These are phyloP conservation scores for Alternaria consortialis DNA, from an alignment of 2,329 filamentous ascomycete genomes.

Conservation along the genomic window DNA sequence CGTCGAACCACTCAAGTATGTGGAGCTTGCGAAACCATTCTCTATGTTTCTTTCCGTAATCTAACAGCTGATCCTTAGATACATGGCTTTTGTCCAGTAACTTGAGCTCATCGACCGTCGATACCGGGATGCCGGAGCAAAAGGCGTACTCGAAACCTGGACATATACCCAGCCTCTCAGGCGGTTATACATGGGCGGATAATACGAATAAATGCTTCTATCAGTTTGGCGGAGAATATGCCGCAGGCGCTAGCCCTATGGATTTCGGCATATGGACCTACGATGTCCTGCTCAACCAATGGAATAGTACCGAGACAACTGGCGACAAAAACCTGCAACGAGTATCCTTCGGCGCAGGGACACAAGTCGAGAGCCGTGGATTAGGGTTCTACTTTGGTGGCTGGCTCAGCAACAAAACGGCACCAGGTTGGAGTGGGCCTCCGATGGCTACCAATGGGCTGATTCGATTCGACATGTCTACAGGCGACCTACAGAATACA, in stretches of 20 bases:
- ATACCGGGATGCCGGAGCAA: conserved; percentile 60
- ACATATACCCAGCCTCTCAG: conserved; percentile 62
- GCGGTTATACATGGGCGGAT: conserved; percentile 67
- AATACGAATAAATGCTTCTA: conserved; percentile 70
- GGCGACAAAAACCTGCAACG: conserved; percentile 52
- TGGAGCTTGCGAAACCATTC: conserved; percentile 11
- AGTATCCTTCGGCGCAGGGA: conserved; percentile 66
- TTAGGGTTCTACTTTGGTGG: conserved; percentile 71
- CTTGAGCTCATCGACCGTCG: conserved; percentile 54
- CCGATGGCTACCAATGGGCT: conserved; percentile 62
- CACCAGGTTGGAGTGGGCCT: conserved; percentile 61
- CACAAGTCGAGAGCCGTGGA: conserved; percentile 63
- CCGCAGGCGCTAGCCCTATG: conserved; percentile 49
- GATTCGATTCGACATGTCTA: conserved; percentile 65
- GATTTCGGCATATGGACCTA: conserved; percentile 65
- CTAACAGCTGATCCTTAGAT: conserved; percentile 52
- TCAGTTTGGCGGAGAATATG: conserved; percentile 68
- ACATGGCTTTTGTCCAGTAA: conserved; percentile 67
- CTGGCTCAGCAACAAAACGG: conserved; percentile 65
- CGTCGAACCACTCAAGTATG: conserved; percentile 63
- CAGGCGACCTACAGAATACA: conserved; percentile 61
- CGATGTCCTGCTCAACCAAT: conserved; percentile 65
- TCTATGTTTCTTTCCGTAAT: background rate
- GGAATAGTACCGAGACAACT: conserved; percentile 60
- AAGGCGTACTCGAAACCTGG: conserved; percentile 67